Percentiles rank a stretch among this genome's conserved stretches.
phyloP scores from a whole-genome alignment of 805 yeast genomes.

The Komagataella ulmi region DNA sequence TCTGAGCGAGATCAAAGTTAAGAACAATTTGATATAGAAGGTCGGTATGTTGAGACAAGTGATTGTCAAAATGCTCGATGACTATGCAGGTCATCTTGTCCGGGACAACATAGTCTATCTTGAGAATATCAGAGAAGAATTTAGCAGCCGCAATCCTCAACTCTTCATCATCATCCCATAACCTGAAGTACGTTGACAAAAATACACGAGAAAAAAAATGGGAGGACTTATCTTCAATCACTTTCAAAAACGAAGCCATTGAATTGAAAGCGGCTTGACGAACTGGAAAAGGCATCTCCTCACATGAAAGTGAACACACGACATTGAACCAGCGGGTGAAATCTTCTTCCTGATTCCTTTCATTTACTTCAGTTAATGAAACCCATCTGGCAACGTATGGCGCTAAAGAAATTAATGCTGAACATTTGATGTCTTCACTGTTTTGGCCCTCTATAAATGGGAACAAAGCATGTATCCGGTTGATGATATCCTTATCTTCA shows the following conservation, averaged over 20 bases:
- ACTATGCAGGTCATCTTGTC: neutral
- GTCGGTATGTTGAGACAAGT: neutral
- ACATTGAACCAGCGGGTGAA: neutral
- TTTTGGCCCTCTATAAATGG: constrained; percentile 14
- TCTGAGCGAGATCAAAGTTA: neutral
- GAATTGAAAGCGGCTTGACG: neutral
- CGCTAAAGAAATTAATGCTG: constrained; percentile 41
- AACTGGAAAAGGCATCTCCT: neutral
- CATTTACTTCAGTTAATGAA: neutral
- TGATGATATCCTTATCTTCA: constrained; percentile 5
- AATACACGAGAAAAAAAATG: neutral
- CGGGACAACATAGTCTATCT: neutral
- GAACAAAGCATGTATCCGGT: constrained; percentile 16
- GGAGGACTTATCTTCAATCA: neutral
- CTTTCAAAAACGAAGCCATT: neutral
- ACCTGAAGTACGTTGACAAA: neutral
- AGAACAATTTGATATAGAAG: neutral
- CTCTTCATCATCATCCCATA: neutral
- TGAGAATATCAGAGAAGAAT: neutral
- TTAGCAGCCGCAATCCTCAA: neutral
- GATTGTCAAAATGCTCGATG: neutral
- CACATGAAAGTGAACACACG: neutral
- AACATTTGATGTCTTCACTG: constrained; percentile 32
- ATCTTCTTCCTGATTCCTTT: neutral
- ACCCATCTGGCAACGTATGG: constrained; percentile 15